Conservation (phyloP, 352 stramenopile species). For the Globisporangium spinosum region DNA sequence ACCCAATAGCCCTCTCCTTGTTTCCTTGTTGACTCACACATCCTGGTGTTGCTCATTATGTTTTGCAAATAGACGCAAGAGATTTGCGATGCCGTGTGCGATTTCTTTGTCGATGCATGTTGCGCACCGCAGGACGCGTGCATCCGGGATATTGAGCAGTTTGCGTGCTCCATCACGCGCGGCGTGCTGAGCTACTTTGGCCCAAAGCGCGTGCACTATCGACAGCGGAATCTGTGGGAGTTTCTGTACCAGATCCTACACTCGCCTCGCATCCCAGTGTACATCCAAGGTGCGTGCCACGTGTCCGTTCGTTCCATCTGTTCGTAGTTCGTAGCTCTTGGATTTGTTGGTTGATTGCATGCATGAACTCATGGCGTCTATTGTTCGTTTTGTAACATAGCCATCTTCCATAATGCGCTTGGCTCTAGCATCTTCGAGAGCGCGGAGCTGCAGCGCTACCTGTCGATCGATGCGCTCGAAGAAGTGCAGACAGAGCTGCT, state of each 20-base stretch:
- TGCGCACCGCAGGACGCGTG: conserved; percentile 33
- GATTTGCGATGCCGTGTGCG: conserved; percentile 60
- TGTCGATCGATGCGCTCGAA: conserved; percentile 23
- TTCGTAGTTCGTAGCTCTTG: not conserved
- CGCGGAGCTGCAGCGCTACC: conserved; percentile 5
- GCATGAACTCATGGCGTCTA: not conserved
- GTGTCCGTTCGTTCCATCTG: not conserved
- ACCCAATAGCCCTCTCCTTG: not conserved
- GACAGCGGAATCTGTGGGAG: conserved; percentile 53
- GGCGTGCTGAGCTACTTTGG: conserved; percentile 49
- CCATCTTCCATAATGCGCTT: conserved; percentile 36
- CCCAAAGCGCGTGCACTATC: conserved; percentile 43
- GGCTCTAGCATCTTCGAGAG: conserved; percentile 16
- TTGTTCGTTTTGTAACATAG: not conserved
- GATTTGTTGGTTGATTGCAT: conserved; percentile 1
- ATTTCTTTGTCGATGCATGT: conserved; percentile 56
- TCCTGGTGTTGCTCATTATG: too few relatives aligned
- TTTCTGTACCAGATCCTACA: conserved; percentile 76
- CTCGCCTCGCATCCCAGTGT: conserved; percentile 40
- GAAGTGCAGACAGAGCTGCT: conserved; percentile 34
- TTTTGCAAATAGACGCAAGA: conserved; percentile 36
- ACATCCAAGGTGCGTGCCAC: conserved; percentile 33
- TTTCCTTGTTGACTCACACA: not conserved
- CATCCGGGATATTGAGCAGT: conserved; percentile 31
- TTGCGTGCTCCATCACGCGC: conserved; percentile 37